phyloP scores from a whole-genome alignment of 78 protist species.

The Polysphondylium violaceum region DNA sequence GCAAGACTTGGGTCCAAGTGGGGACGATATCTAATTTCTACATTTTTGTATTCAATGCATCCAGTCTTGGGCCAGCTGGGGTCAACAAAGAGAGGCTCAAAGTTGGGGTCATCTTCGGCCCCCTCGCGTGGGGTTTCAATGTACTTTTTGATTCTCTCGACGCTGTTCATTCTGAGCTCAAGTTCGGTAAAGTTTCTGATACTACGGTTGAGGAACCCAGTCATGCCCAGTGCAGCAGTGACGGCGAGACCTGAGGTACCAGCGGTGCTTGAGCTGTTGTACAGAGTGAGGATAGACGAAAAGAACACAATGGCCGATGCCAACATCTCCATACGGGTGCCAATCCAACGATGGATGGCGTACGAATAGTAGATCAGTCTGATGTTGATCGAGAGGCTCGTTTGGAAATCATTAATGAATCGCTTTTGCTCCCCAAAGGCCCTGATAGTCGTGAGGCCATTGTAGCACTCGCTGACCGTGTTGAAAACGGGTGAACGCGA shows the following conservation, averaged over 20 bases:
- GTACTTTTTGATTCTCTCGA: constrained; percentile 78
- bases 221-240: constrained; percentile 65
- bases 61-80: constrained; percentile 86
- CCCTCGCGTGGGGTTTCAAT: constrained; percentile 43
- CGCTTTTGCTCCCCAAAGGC: constrained; percentile 66
- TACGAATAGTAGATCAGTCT: constrained; percentile 38
- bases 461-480: constrained; percentile 83
- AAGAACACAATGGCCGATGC: constrained; percentile 43
- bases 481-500: constrained; percentile 88
- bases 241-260: constrained; percentile 82
- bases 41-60: constrained; percentile 61
- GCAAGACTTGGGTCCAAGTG: constrained; percentile 72
- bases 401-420: constrained; percentile 13
- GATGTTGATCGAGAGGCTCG: constrained; percentile 23
- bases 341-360: constrained; percentile 87
- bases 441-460: constrained; percentile 94
- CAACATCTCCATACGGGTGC: constrained; percentile 81
- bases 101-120: neutral
- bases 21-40: constrained; percentile 86
- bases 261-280: constrained; percentile 53
- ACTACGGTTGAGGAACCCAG: constrained; percentile 26
- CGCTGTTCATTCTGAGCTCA: constrained; percentile 86
- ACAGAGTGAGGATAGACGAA: constrained; percentile 53
- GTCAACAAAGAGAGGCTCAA: neutral
- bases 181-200: constrained; percentile 54